Percentiles rank a stretch among this genome's conserved stretches.
Conservation (phyloP, 2,329 filamentous ascomycete genomes). For the Lecanicillium sp. region DNA sequence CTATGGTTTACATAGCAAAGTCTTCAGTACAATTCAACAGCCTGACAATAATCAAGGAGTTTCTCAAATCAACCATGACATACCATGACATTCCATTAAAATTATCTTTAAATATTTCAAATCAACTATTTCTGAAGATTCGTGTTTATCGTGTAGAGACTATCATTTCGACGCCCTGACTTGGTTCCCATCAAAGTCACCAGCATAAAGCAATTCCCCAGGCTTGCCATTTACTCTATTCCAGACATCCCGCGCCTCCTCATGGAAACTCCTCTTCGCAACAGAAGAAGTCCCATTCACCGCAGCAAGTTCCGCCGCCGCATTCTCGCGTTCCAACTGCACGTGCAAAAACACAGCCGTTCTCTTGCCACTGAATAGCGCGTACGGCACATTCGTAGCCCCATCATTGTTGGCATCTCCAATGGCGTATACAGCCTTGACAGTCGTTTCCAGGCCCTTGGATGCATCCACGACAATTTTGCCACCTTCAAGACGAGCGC, state of each 20-base stretch:
- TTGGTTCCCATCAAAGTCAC: conserved; percentile 31
- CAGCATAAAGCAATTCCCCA: conserved; percentile 36
- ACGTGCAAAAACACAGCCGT: conserved; percentile 49
- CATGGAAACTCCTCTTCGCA: conserved; percentile 21
- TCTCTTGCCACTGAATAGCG: conserved; percentile 50
- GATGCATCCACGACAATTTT: conserved; percentile 33
- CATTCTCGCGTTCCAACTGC: conserved; percentile 31
- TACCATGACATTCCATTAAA: too few species aligned
- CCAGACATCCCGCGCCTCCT: conserved; percentile 35
- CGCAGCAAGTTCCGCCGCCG: conserved; percentile 23
- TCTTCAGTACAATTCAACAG: too few species aligned
- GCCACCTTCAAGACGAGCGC: conserved; percentile 34
- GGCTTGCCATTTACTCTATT: conserved; percentile 33
- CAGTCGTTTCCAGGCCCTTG: conserved; percentile 40
- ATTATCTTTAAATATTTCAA: too few species aligned
- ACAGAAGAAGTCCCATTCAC: conserved; percentile 7
- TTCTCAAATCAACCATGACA: too few species aligned
- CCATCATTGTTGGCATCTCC: conserved; percentile 53
- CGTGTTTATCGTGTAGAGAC: too few species aligned
- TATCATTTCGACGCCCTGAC: too few species aligned
- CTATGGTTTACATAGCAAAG: too few species aligned
- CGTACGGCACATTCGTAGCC: conserved; percentile 53
- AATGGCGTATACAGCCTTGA: conserved; percentile 46
- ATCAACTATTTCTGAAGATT: too few species aligned
- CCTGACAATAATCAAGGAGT: too few species aligned